Evolutionary conservation across 2,329 filamentous ascomycete species (phyloP), one percentile per base, ranked within the genome.

Genomic region (Cladosporium sp.): DNA sequence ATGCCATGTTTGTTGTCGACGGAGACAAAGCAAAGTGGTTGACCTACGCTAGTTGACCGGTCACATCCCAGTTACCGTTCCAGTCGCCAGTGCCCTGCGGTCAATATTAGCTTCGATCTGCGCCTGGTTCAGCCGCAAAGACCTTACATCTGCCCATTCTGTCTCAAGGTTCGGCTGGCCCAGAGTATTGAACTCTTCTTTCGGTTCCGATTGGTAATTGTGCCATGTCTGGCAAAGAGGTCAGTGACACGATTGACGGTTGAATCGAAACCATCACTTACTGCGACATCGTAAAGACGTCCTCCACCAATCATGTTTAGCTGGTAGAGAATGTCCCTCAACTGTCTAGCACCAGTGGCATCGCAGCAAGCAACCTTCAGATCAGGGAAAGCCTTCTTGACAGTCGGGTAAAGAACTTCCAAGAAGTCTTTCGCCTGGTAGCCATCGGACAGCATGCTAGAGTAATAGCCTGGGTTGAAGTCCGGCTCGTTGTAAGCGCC

Each of bases 391-490:
- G 64, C 63, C 39, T 59, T 61, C 56, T 66, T 66, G 43, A 61
- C 63, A 30, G 51, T 63, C 1, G 64, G 64, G 40, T 66, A 65
- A 8, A 66, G 47, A 6, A 65, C 40, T n/a, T 45, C 50, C 8
- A 66, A 56, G 50, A 66, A 65, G 51, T 66, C 64, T 12, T 65
- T 58, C 17, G 63, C 64, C 39, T 66, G 64, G 58, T 60, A 65
- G 12, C 64, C 64, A 30, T 66, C 64, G 6, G 63, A 66, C 37
- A 65, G 39, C 63, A 66, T 66, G 14, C 52, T 55, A 5, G 64
- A 61, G 57, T 66, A 65, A 3, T 59, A 61, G n/a, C 62, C 37
- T 2, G 64, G 64, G 36, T 66, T 66, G 54, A 66, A 66, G 34
- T 66, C 64, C 2, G 64, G 64, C 49, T 51, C 49, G 36, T 51